Percentiles rank a stretch among this genome's conserved stretches.
Conservation (phyloP, 306 rosid genomes). For the peach (Prunus persica) region DNA sequence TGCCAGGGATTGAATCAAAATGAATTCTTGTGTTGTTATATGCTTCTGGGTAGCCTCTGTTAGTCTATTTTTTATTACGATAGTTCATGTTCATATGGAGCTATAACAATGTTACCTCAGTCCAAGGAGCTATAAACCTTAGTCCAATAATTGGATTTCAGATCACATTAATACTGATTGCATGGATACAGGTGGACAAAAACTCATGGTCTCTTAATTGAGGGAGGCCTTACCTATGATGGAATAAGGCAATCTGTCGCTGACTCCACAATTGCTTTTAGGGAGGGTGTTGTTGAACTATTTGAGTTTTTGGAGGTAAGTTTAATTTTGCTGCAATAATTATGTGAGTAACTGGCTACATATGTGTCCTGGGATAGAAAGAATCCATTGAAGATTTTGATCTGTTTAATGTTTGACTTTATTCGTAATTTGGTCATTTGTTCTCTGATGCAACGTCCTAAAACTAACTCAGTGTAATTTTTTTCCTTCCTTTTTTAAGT, state of each 20-base stretch:
- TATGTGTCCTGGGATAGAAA: background rate
- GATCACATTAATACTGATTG: background rate
- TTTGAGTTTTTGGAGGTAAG: conserved; percentile 78
- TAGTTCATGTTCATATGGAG: background rate
- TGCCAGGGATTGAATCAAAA: background rate
- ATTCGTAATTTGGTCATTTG: background rate
- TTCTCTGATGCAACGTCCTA: background rate
- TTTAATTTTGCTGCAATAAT: conserved; percentile 2
- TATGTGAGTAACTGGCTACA: background rate
- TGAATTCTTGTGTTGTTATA: background rate
- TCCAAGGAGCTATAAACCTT: background rate
- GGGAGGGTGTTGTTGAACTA: conserved; percentile 85
- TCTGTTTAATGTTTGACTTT: background rate
- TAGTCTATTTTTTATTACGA: background rate
- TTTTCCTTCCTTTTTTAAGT: background rate
- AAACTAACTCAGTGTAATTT: background rate
- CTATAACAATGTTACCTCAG: background rate
- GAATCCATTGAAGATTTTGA: conserved; percentile 6
- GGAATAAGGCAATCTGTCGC: conserved; percentile 78
- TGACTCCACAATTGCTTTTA: conserved; percentile 68
- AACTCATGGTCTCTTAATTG: conserved; percentile 72
- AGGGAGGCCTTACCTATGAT: conserved; percentile 80
- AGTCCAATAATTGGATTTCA: background rate
- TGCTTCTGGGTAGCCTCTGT: background rate
- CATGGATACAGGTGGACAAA: conserved; percentile 82